These are phyloP conservation scores for Lachancea dasiensis DNA, from an alignment of 805 yeast genomes.

Conservation along the genomic window DNA sequence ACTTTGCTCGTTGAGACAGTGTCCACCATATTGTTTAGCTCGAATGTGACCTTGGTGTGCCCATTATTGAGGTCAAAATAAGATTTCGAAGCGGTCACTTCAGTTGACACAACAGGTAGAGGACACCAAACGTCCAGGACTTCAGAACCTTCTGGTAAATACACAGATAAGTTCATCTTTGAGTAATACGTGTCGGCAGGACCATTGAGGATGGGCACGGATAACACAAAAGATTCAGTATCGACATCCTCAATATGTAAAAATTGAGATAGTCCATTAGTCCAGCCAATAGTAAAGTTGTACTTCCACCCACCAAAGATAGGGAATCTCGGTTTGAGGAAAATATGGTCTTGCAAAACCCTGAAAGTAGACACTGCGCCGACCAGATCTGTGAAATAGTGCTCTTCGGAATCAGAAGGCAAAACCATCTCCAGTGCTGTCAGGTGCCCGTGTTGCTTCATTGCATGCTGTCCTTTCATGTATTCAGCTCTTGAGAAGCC, in stretches of 20 bases:
- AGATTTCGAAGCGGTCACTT: conserved; percentile 38
- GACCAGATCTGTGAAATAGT: conserved; percentile 80
- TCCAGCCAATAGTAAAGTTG: conserved; percentile 96
- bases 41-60: conserved; percentile 64
- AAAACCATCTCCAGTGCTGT: conserved; percentile 54
- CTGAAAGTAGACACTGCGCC: conserved; percentile 86
- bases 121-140: conserved; percentile 54
- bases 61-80: conserved; percentile 74
- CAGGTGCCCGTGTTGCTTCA: conserved; percentile 52
- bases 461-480: conserved; percentile 48
- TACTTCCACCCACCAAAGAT: conserved; percentile 94
- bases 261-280: conserved; percentile 48
- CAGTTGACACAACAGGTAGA: conserved; percentile 28
- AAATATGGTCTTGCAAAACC: conserved; percentile 35
- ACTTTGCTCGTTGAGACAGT: conserved; percentile 54
- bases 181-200: conserved; percentile 66
- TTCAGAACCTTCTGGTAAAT: conserved; percentile 83
- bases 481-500: conserved; percentile 82
- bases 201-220: conserved; percentile 69
- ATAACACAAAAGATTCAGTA: conserved; percentile 48
- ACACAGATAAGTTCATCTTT: conserved; percentile 51
- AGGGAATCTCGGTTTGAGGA: conserved; percentile 86
- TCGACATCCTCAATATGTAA: conserved; percentile 38
- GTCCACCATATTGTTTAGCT: conserved; percentile 59
- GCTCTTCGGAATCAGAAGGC: conserved; percentile 48